phyloP scores from a whole-genome alignment of 306 rosid species.

The Vicia villosa region DNA sequence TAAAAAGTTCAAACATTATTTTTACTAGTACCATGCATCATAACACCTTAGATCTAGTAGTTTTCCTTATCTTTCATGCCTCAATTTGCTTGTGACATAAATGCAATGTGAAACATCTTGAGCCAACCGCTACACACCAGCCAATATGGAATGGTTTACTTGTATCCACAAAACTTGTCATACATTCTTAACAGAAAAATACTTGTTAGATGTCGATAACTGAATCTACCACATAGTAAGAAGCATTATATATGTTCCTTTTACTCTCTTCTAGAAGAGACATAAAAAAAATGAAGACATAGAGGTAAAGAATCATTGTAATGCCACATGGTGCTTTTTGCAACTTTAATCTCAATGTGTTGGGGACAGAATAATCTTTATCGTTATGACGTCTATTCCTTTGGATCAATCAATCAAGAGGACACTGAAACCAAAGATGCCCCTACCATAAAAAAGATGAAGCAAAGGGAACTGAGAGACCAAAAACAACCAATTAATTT shows the following conservation, averaged over 20 bases:
- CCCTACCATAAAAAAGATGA: slow-evolving; percentile 33
- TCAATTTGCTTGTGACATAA: background rate
- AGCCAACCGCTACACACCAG: slow-evolving; percentile 6
- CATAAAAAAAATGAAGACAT: slow-evolving; percentile 31
- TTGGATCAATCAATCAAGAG: slow-evolving; percentile 59
- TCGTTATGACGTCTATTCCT: slow-evolving; percentile 47
- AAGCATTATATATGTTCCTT: slow-evolving; percentile 1
- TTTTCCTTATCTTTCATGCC: slow-evolving; percentile 6
- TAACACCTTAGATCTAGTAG: slow-evolving; percentile 12
- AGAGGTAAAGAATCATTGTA: slow-evolving; percentile 42
- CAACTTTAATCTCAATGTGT: slow-evolving; percentile 38
- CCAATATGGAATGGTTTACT: slow-evolving; percentile 11
- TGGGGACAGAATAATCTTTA: slow-evolving; percentile 50
- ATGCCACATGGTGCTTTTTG: slow-evolving; percentile 35
- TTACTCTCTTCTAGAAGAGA: slow-evolving; percentile 49
- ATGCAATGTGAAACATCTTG: background rate
- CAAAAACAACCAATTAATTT: slow-evolving; percentile 15
- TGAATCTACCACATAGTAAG: background rate
- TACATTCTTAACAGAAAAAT: background rate
- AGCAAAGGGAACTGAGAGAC: slow-evolving; percentile 8
- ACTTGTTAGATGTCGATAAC: background rate
- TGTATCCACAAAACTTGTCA: background rate
- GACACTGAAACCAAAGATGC: slow-evolving; percentile 70
- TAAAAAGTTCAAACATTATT: no score
- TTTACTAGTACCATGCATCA: background rate